phyloP scores from a whole-genome alignment of 2,329 filamentous ascomycete species.

The Penicillium hordei region DNA sequence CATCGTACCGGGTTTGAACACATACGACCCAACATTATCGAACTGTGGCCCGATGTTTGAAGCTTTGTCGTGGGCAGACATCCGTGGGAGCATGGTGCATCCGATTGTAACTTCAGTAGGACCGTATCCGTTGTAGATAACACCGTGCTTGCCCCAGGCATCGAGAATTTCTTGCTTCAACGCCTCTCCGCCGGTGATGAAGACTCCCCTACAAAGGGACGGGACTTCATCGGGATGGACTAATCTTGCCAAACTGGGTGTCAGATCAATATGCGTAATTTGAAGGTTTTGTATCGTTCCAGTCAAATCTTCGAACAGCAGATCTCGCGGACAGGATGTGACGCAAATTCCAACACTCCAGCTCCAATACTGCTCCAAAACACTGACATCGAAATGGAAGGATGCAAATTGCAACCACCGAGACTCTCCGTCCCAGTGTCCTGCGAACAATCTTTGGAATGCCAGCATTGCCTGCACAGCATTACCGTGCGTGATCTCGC shows the following conservation, averaged over 20 bases:
- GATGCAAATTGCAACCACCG: slow-evolving; percentile 92
- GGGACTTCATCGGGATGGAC: slow-evolving; percentile 79
- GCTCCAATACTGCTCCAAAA: slow-evolving; percentile 92
- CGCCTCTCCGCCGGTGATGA: slow-evolving; percentile 89
- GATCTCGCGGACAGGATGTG: slow-evolving; percentile 75
- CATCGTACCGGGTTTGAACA: slow-evolving; percentile 69
- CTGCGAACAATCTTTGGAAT: slow-evolving; percentile 72
- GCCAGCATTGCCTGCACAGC: slow-evolving; percentile 85
- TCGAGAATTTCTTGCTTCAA: slow-evolving; percentile 87
- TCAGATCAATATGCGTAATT: slow-evolving; percentile 90
- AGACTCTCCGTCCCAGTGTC: slow-evolving; percentile 72
- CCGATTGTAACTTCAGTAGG: slow-evolving; percentile 93
- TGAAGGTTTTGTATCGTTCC: slow-evolving; percentile 67
- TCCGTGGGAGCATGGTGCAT: slow-evolving; percentile 82
- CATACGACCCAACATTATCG: slow-evolving; percentile 80
- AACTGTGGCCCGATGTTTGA: slow-evolving; percentile 88
- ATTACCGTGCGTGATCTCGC: slow-evolving; percentile 84
- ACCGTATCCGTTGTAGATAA: slow-evolving; percentile 90
- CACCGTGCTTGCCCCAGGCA: slow-evolving; percentile 73
- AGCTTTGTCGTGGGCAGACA: slow-evolving; percentile 73
- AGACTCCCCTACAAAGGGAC: slow-evolving; percentile 75
- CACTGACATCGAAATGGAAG: slow-evolving; percentile 91
- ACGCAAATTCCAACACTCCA: slow-evolving; percentile 89
- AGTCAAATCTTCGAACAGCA: slow-evolving; percentile 81
- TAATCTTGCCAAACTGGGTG: slow-evolving; percentile 79